Evolutionary conservation across 495 filamentous ascomycete genomes (phyloP).

Genomic region (Filosporella fistucella): DNA sequence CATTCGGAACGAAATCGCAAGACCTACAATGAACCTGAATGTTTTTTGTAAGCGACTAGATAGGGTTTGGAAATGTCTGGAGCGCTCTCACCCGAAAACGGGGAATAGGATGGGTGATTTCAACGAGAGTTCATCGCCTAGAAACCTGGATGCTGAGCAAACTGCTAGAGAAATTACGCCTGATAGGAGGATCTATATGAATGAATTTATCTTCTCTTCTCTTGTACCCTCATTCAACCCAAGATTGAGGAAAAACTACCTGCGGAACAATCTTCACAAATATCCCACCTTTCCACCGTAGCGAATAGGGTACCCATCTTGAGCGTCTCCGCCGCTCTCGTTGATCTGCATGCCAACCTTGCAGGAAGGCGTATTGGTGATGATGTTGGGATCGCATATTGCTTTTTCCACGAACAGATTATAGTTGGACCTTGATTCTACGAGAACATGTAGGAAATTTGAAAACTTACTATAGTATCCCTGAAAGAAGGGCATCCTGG

Average conservation of each 20-base stretch:
- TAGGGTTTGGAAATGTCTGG: neutral
- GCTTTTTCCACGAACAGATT: neutral
- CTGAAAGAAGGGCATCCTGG: too few relatives aligned
- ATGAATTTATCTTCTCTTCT: neutral
- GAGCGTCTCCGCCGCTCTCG: constrained; percentile 17
- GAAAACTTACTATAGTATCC: too few relatives aligned
- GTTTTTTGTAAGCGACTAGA: neutral
- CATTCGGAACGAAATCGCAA: constrained; percentile 29
- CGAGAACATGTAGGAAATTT: too few relatives aligned
- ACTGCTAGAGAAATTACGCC: constrained; percentile 19
- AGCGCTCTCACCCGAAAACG: constrained; percentile 20
- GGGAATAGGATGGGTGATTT: constrained; percentile 26
- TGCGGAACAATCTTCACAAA: constrained; percentile 22
- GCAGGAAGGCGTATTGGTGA: constrained; percentile 20
- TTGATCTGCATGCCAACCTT: constrained; percentile 21
- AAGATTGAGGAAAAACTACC: constrained; percentile 15
- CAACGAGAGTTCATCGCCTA: constrained; percentile 18
- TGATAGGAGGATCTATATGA: constrained; percentile 18
- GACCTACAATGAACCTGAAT: constrained; percentile 23
- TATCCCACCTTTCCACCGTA: constrained; percentile 23
- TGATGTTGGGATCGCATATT: constrained; percentile 25
- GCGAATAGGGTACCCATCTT: constrained; percentile 25
- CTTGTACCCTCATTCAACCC: neutral
- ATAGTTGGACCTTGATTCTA: too few relatives aligned
- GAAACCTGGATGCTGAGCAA: constrained; percentile 15